Percentiles rank a stretch among this genome's conserved stretches.
Evolutionary conservation across 441 rosid genomes (phyloP).

Genomic region (Hypseocharis bilobata): DNA sequence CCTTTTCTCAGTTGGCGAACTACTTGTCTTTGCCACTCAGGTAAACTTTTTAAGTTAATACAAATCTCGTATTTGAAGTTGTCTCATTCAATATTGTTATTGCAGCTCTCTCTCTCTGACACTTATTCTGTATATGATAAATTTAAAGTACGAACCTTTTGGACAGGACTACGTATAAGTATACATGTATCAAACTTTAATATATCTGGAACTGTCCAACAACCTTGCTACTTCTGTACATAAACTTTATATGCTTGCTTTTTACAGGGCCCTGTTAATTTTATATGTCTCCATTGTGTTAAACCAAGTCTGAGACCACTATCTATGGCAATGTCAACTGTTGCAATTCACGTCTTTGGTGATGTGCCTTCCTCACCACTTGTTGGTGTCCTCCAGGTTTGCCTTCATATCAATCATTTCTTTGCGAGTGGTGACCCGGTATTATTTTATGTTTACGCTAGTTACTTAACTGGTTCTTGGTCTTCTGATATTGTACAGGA

Average conservation of each 20-base stretch:
- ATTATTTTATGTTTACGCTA: neutral
- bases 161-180: neutral
- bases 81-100: neutral
- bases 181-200: neutral
- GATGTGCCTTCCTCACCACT: constrained; percentile 77
- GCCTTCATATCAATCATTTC: neutral
- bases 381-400: constrained; percentile 55
- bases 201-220: neutral
- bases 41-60: constrained; percentile 27
- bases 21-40: constrained; percentile 84
- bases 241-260: constrained; percentile 1
- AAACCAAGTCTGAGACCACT: constrained; percentile 64
- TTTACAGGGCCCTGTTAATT: constrained; percentile 64
- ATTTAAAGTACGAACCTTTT: neutral
- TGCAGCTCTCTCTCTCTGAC: neutral
- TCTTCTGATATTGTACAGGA: constrained; percentile 21
- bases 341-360: constrained; percentile 59
- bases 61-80: neutral
- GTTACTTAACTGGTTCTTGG: neutral
- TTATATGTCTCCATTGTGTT: constrained; percentile 55
- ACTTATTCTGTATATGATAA: neutral
- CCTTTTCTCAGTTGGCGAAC: constrained; percentile 72
- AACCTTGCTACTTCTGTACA: neutral
- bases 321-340: constrained; percentile 64
- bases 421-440: neutral